Evolutionary conservation across 257 asterid species (phyloP).

Genomic region (Phtheirospermum japonicum): DNA sequence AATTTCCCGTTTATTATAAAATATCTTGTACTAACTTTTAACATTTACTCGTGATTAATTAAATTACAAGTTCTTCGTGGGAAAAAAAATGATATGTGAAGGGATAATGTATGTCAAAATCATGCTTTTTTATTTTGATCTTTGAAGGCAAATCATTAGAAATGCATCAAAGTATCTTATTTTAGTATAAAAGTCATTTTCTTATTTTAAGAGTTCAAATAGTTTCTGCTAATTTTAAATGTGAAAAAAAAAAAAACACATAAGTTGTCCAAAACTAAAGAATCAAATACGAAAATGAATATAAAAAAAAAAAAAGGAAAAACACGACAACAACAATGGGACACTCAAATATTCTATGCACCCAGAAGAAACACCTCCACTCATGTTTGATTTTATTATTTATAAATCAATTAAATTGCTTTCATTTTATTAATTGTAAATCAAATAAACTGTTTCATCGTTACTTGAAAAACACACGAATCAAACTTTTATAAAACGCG

Average conservation of each 20-base stretch:
- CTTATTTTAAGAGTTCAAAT: neutral
- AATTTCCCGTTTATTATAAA: no score
- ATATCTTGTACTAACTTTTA: no score
- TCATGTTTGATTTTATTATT: neutral
- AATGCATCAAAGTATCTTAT: no score
- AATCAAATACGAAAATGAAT: neutral
- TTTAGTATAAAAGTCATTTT: no score
- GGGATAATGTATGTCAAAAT: no score
- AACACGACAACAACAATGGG: constrained; percentile 8
- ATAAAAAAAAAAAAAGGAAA: neutral
- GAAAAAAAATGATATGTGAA: no score
- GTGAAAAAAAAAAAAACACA: neutral
- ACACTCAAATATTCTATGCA: constrained; percentile 20
- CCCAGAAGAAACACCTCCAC: constrained; percentile 25
- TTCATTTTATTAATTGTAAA: neutral
- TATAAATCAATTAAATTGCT: constrained; percentile 1
- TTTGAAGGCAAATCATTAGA: no score
- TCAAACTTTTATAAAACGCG: neutral
- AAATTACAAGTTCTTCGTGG: no score
- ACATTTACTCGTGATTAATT: no score
- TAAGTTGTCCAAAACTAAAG: neutral
- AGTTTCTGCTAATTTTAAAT: neutral
- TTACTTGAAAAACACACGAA: neutral
- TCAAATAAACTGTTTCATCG: constrained; percentile 1
- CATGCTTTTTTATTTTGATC: no score